phyloP scores from a whole-genome alignment of 768 basidiomycete species.

The Tephrocybe sp. region DNA sequence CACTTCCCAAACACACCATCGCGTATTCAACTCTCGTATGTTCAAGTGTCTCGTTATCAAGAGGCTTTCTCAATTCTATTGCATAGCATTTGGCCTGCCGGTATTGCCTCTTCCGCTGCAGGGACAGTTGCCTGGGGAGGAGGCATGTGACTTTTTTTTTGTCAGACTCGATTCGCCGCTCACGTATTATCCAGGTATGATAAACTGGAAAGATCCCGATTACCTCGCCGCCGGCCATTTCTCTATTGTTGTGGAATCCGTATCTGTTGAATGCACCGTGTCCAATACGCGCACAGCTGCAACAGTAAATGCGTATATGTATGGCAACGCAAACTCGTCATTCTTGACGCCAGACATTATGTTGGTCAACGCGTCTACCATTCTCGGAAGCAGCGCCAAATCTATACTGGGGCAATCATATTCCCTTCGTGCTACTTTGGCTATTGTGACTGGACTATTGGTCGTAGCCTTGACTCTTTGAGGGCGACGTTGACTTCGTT shows the following conservation, averaged over 20 bases:
- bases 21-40: slow-evolving; percentile 75
- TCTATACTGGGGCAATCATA: slow-evolving; percentile 5
- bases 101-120: slow-evolving; percentile 52
- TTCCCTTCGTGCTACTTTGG: slow-evolving; percentile 18
- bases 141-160: slow-evolving; percentile 34
- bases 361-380: slow-evolving; percentile 56
- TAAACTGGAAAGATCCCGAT: slow-evolving; percentile 79
- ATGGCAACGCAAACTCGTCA: slow-evolving; percentile 49
- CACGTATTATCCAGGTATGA: slow-evolving; percentile 46
- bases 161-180: neutral
- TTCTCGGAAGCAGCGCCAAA: slow-evolving; percentile 44
- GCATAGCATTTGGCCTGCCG: slow-evolving; percentile 78
- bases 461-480: slow-evolving; percentile 18
- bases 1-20: slow-evolving; percentile 78
- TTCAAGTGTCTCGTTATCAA: neutral
- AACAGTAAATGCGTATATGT: slow-evolving; percentile 60
- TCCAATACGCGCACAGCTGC: slow-evolving; percentile 34
- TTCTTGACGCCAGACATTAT: slow-evolving; percentile 48
- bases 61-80: neutral
- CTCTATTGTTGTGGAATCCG: slow-evolving; percentile 58
- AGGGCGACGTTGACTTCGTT: neutral
- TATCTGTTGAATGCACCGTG: slow-evolving; percentile 64
- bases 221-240: slow-evolving; percentile 74
- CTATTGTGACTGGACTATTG: slow-evolving; percentile 22
- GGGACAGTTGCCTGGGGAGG: slow-evolving; percentile 82